Evolutionary conservation across 371 early-diverging fungal genomes (phyloP).

Genomic region (Mortierella polycephala): DNA sequence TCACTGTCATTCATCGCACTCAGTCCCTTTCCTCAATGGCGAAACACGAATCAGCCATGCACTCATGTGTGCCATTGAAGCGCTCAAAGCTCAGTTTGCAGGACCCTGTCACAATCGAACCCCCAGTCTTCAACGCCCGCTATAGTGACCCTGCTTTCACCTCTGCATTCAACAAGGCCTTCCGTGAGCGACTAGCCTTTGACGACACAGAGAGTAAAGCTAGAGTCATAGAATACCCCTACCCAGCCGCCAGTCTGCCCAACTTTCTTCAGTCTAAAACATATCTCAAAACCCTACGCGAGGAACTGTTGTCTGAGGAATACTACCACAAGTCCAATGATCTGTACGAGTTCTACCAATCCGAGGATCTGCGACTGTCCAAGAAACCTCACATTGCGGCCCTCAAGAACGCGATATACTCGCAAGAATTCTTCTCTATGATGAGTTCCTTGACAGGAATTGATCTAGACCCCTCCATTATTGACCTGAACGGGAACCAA

Average conservation of each 20-base stretch:
- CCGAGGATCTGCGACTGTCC: slow-evolving; percentile 62
- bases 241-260: slow-evolving; percentile 59
- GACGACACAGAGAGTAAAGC: slow-evolving; percentile 35
- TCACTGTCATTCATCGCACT: not conserved
- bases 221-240: slow-evolving; percentile 51
- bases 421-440: slow-evolving; percentile 62
- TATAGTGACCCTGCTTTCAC: slow-evolving; percentile 47
- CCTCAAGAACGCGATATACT: slow-evolving; percentile 61
- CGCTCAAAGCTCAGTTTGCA: slow-evolving; percentile 28
- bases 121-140: slow-evolving; percentile 47
- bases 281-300: slow-evolving; percentile 58
- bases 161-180: slow-evolving; percentile 33
- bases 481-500: slow-evolving; percentile 73
- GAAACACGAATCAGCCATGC: slow-evolving; percentile 25
- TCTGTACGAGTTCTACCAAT: slow-evolving; percentile 75
- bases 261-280: slow-evolving; percentile 54
- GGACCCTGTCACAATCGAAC: slow-evolving; percentile 13
- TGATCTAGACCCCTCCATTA: slow-evolving; percentile 56
- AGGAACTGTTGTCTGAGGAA: slow-evolving; percentile 56
- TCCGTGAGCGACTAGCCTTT: slow-evolving; percentile 36
- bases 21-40: slow-evolving; percentile 11
- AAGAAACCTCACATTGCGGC: slow-evolving; percentile 54
- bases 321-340: slow-evolving; percentile 73
- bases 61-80: slow-evolving; percentile 19
- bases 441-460: slow-evolving; percentile 66